Percentiles rank a stretch among this genome's conserved stretches.
Conservation (phyloP, 805 yeast species). For the Spathaspora hagerdaliae region DNA sequence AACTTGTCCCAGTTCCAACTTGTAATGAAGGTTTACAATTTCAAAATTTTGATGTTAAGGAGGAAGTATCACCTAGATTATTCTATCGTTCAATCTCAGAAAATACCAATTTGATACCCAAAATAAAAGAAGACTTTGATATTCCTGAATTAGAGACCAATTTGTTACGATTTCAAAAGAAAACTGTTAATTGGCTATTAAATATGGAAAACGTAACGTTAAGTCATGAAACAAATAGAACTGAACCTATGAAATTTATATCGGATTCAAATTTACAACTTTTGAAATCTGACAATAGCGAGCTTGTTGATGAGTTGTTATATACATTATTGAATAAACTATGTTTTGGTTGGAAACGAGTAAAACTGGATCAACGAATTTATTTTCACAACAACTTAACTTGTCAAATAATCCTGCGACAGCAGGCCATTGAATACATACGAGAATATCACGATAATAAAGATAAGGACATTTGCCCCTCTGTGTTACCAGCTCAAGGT, state of each 20-base stretch:
- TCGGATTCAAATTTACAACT: neutral
- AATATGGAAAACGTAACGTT: conserved; percentile 44
- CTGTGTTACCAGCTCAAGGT: conserved; percentile 51
- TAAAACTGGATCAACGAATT: conserved; percentile 7
- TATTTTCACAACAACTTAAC: conserved; percentile 51
- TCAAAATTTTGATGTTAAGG: neutral
- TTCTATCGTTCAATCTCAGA: conserved; percentile 51
- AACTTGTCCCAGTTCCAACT: neutral
- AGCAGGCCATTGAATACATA: conserved; percentile 24
- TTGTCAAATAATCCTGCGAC: conserved; percentile 40
- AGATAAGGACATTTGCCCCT: conserved; percentile 17
- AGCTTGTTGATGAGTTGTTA: conserved; percentile 12
- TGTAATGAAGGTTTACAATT: neutral
- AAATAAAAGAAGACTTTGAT: conserved; percentile 17
- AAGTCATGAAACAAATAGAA: conserved; percentile 20
- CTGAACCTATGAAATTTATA: conserved; percentile 17
- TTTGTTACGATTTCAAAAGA: conserved; percentile 48
- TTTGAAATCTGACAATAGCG: neutral
- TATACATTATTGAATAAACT: conserved; percentile 33
- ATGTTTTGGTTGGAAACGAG: conserved; percentile 51
- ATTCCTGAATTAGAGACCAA: conserved; percentile 43
- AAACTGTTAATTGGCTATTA: conserved; percentile 56
- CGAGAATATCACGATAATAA: conserved; percentile 19
- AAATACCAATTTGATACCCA: conserved; percentile 28
- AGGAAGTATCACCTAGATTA: conserved; percentile 27